Evolutionary conservation across 1,284 basidiomycete species (phyloP).

Genomic region (Puccinia polysora): DNA sequence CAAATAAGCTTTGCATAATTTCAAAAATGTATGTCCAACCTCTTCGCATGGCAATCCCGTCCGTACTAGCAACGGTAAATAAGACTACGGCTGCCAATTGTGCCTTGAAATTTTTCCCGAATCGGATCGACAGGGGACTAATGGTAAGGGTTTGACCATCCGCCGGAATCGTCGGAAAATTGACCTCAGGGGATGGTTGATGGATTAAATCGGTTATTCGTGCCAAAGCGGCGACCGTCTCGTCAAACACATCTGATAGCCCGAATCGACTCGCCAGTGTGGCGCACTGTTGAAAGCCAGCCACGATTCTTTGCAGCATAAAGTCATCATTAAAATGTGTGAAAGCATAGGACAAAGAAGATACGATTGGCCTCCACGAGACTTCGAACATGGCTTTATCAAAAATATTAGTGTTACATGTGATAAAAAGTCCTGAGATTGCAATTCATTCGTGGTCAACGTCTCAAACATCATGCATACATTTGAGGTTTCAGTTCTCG

Average conservation of each 20-base stretch:
- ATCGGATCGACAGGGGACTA: conserved; percentile 83
- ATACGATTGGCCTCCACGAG: conserved; percentile 85
- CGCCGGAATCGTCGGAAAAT: conserved; percentile 85
- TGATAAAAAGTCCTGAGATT: conserved; percentile 65
- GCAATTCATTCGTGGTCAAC: not conserved
- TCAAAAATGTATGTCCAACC: conserved; percentile 90
- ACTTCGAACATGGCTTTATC: conserved; percentile 88
- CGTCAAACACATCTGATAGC: conserved; percentile 93
- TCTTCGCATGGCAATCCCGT: conserved; percentile 86
- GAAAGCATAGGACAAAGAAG: conserved; percentile 69
- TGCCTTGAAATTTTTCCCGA: conserved; percentile 91
- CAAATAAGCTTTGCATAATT: conserved; percentile 93
- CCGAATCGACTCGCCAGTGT: conserved; percentile 82
- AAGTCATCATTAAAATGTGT: conserved; percentile 95
- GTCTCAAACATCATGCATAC: too few relatives aligned
- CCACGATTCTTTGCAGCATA: conserved; percentile 86
- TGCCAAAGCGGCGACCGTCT: conserved; percentile 84
- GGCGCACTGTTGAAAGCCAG: conserved; percentile 92
- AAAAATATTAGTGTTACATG: conserved; percentile 72
- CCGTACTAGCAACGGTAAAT: conserved; percentile 96
- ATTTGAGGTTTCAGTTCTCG: too few relatives aligned
- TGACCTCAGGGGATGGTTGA: conserved; percentile 54
- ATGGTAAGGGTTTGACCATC: conserved; percentile 84
- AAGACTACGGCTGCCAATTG: conserved; percentile 94
- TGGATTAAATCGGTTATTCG: conserved; percentile 55